Base-by-base conservation (phyloP, 23 red algal species). In the Cyanidium caldarium region DNA sequence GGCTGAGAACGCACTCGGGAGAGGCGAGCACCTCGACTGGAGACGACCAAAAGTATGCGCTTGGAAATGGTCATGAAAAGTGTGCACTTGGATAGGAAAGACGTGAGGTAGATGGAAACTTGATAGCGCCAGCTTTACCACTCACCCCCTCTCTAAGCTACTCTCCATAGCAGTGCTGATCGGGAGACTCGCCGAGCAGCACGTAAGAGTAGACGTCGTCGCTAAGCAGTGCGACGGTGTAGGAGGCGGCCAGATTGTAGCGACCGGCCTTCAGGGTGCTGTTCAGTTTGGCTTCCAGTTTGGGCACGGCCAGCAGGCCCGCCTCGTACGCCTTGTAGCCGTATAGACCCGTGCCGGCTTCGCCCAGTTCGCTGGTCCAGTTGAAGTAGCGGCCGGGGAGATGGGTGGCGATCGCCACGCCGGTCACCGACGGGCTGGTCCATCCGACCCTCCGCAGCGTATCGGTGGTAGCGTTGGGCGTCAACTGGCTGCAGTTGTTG, bases 321-420 rank as follows among this genome's bases (percentile, higher is more conserved):
- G 51, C 51, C 21, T 61, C 51, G 21, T 14, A 61, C 10, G 51
- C 51, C 51, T 61, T 28, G 7, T 28, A 28, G 5, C 51, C 51
- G 21, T 28, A 61, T 5, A 61, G 23, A 25, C 51, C 51, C 23
- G 19, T 28, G 51, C 51, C 51, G 23, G n/a, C 51, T 16, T 61
- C 19, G 19, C n/a, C 51, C 7, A 28, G 31, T 28, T 16, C n/a
- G 31, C 51, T 61, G 10, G 51, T 28, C 51, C 51, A 61, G 51
- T 61, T 61, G 51, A 61, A 61, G 21, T 61, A 61, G 51, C 31
- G 51, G n/a, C n/a, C 51, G 19, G 51, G 51, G n/a, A 61, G 21
- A 10, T 61, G 19, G 7, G 23, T 28, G 13, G 51, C 51, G 21
- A 28, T 10, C 10, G 51, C 51, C 19, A 25, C 10, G 23, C 51